Percentiles rank a stretch among this genome's conserved stretches.
Conservation (phyloP, 2,329 filamentous ascomycete species). For the Rhynchosporium graminicola region DNA sequence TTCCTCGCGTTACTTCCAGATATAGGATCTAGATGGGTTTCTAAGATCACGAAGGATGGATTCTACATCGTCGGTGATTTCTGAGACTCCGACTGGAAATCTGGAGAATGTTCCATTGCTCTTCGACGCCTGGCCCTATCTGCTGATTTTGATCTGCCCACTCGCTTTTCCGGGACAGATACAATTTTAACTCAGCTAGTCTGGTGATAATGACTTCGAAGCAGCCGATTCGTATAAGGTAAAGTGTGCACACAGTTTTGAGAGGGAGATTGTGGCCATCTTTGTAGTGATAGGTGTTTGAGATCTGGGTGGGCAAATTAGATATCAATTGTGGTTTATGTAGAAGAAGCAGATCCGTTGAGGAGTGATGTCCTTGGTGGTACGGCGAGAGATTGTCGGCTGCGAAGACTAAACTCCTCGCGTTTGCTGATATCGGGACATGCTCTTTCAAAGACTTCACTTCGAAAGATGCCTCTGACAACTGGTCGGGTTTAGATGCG, state of each 20-base stretch:
- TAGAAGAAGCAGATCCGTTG: slow-evolving; percentile 24
- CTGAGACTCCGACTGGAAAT: not conserved
- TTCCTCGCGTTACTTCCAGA: too few species aligned
- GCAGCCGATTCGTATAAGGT: slow-evolving; percentile 22
- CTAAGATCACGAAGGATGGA: not conserved
- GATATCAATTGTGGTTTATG: slow-evolving; percentile 9
- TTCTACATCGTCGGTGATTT: slow-evolving; percentile 13
- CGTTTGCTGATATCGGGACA: slow-evolving; percentile 12
- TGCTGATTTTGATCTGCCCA: not conserved
- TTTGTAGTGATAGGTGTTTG: not conserved
- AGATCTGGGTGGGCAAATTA: not conserved
- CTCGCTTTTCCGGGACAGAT: slow-evolving; percentile 11
- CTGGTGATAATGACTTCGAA: slow-evolving; percentile 5
- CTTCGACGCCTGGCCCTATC: not conserved
- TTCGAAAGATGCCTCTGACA: not conserved
- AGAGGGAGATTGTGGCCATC: slow-evolving; percentile 7
- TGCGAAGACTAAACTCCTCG: not conserved
- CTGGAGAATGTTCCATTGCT: slow-evolving; percentile 16
- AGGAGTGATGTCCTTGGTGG: slow-evolving; percentile 22
- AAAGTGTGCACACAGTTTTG: slow-evolving; percentile 19
- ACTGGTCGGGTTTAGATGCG: slow-evolving; percentile 1
- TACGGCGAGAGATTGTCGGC: not conserved
- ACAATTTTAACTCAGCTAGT: slow-evolving; percentile 5
- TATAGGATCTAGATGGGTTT: not conserved
- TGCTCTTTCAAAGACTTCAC: slow-evolving; percentile 7